These are phyloP conservation scores for Amanita inopinata DNA, from an alignment of 768 basidiomycete species.

Conservation along the genomic window DNA sequence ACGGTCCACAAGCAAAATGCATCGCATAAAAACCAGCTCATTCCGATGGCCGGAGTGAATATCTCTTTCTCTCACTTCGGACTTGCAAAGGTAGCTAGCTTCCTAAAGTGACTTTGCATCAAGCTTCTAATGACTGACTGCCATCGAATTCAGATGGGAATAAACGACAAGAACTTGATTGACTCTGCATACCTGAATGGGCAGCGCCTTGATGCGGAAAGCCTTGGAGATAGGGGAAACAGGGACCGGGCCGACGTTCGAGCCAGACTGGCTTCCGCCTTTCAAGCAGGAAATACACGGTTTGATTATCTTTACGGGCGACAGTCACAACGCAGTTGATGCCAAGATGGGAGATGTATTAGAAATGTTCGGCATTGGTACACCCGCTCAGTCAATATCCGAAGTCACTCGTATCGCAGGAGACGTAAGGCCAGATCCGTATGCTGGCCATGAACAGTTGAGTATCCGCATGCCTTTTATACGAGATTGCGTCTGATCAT, in stretches of 20 bases:
- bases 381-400: constrained; percentile 23
- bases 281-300: constrained; percentile 41
- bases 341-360: constrained; percentile 26
- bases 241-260: constrained; percentile 15
- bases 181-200: constrained; percentile 29
- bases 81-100: constrained; percentile 32
- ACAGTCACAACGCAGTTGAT: constrained; percentile 27
- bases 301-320: constrained; percentile 39
- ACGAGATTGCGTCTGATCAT: no score
- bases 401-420: constrained; percentile 28
- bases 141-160: constrained; percentile 23
- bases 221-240: constrained; percentile 29
- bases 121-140: not conserved
- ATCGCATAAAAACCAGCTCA: constrained; percentile 19
- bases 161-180: constrained; percentile 29
- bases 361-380: constrained; percentile 22
- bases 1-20: constrained; percentile 26
- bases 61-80: constrained; percentile 44
- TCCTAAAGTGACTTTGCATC: not conserved
- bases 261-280: constrained; percentile 37
- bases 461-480: constrained; percentile 8
- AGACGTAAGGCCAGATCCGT: constrained; percentile 33
- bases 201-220: constrained; percentile 28
- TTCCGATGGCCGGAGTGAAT: constrained; percentile 37
- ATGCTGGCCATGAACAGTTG: constrained; percentile 39